phyloP scores from a whole-genome alignment of 805 yeast species.

The Dipodascopsis uninucleata region DNA sequence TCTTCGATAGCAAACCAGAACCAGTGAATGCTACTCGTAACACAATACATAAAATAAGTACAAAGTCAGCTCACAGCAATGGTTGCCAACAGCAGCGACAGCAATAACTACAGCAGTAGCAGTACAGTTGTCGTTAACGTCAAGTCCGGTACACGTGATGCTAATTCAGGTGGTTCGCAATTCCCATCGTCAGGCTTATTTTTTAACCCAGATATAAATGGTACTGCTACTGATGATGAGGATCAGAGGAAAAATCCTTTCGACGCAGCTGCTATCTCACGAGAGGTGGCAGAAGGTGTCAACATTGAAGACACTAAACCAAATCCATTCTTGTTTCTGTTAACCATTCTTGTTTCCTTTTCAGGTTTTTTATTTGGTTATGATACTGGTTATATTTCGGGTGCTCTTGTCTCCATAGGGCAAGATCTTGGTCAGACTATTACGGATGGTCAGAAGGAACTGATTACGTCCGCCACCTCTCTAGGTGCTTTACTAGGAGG shows the following conservation, averaged over 20 bases:
- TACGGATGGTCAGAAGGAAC: slow-evolving; percentile 76
- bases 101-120: too few relatives aligned
- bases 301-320: slow-evolving; percentile 28
- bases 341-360: slow-evolving; percentile 55
- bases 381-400: slow-evolving; percentile 94
- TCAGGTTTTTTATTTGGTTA: slow-evolving; percentile 97
- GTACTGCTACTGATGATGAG: too few relatives aligned
- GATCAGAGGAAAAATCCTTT: background rate
- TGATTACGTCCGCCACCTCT: slow-evolving; percentile 92
- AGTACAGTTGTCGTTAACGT: too few relatives aligned
- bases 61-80: too few relatives aligned
- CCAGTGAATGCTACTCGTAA: too few relatives aligned
- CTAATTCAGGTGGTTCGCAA: too few relatives aligned
- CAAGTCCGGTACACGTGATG: too few relatives aligned
- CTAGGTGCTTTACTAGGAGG: slow-evolving; percentile 87
- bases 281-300: slow-evolving; percentile 10
- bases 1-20: too few relatives aligned
- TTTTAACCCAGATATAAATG: too few relatives aligned
- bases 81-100: too few relatives aligned
- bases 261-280: slow-evolving; percentile 7
- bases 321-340: slow-evolving; percentile 29
- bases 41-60: too few relatives aligned
- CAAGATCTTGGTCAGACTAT: slow-evolving; percentile 60
- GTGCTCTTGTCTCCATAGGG: slow-evolving; percentile 84
- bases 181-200: too few relatives aligned